Base-by-base conservation (phyloP, 352 stramenopile genomes). In the Pythium periplocum region DNA sequence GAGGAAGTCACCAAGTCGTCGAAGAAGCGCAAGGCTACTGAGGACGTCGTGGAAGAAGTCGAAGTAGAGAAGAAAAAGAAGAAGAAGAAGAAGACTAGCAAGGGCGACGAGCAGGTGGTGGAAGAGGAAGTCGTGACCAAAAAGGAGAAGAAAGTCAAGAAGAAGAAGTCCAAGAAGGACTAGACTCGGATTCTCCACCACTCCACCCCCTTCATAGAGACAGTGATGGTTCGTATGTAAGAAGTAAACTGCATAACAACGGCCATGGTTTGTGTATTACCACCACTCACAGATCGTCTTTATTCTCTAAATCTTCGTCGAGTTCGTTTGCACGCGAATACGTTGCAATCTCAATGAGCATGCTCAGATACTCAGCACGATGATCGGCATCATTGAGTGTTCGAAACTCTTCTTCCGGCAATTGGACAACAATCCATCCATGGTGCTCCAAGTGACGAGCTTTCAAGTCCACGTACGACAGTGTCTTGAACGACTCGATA, bases 361-460 rank as follows among this genome's bases (percentile, higher is more conserved):
- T 84, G 37, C 73, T 86, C 48, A 90, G 52, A 53, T 87, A 71
- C 55, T 78, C 65, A 35, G 71, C 63, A 30, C 80, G 73, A 37
- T 82, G 67, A 11, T 86, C 71, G 9, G 73, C 48, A 26, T 61
- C 75, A 8, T 59, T 46, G 4, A 89, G 63, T n/a, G 78, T 45
- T 59, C 77, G 59, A 47, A 87, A 88, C 37, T 64, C 64, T 46
- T 83, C 67, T 2, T 66, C 67, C 12, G 75, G 72, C 10, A 90
- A 50, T 47, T 88, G 68, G 48, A 90, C 84, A 40, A 89, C 68
- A 32, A 80, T 79, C 78, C 78, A 90, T 10, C 80, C 80, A 12
- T 83, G 59, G 40, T 70, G 60, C 51, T 86, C 66, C 8, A 90
- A 41, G 49, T 90, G 80, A 1, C 72, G 73, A 34, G 78, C 66